phyloP scores from a whole-genome alignment of 2,329 filamentous ascomycete genomes.

The Sarocladium kiliense region DNA sequence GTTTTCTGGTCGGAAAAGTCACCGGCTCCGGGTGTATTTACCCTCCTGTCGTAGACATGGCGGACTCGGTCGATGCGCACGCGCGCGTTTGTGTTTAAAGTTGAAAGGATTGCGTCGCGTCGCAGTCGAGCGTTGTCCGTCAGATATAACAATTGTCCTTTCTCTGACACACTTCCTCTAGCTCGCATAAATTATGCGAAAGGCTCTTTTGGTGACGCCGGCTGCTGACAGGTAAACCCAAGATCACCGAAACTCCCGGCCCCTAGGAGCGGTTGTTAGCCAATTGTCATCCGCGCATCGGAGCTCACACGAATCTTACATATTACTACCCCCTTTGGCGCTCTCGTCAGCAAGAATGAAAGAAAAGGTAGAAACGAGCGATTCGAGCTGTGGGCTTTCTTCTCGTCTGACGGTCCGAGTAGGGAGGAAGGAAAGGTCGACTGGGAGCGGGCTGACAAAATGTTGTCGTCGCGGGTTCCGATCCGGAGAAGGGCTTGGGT shows the following conservation, averaged over 20 bases:
- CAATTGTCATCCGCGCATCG: too few species aligned
- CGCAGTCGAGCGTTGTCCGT: not conserved
- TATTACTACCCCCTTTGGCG: not conserved
- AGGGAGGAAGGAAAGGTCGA: not conserved
- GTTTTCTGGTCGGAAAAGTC: not conserved
- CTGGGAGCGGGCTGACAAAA: too few species aligned
- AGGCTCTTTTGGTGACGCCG: not conserved
- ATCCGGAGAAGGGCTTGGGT: not conserved
- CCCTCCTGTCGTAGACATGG: constrained; percentile 44
- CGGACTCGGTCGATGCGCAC: not conserved
- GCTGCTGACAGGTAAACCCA: not conserved
- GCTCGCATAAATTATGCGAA: too few species aligned
- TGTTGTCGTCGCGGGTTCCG: constrained; percentile 3
- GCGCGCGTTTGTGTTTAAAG: not conserved
- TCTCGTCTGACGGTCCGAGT: not conserved
- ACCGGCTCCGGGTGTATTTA: constrained; percentile 12
- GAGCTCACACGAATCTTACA: too few species aligned
- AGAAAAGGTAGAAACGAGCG: not conserved
- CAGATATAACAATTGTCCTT: not conserved
- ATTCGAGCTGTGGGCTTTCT: not conserved
- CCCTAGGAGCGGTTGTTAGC: not conserved
- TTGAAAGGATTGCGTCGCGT: not conserved
- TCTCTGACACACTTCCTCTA: not conserved
- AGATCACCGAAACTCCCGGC: constrained; percentile 4
- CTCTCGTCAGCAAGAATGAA: constrained; percentile 3